Percentiles rank a stretch among this genome's conserved stretches.
These are phyloP conservation scores for Penicillium malachiteum DNA, from an alignment of 495 filamentous ascomycete genomes.

Conservation along the genomic window DNA sequence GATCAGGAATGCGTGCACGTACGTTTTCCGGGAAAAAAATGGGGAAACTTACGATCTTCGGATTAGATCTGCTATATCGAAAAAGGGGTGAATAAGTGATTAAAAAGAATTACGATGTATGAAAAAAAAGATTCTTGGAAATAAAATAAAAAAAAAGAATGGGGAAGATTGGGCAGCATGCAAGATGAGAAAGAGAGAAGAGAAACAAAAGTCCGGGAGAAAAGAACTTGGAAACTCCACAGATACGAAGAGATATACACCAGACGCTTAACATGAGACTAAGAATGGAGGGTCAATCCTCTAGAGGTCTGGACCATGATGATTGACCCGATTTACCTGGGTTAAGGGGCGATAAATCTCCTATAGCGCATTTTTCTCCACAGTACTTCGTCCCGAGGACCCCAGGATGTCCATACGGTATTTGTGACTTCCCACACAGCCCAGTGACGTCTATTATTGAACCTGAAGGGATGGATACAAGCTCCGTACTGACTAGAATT, in stretches of 20 bases:
- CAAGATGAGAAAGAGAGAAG: constrained; percentile 1
- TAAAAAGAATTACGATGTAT: neutral
- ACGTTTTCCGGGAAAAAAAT: neutral
- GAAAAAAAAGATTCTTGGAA: neutral
- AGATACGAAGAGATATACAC: neutral
- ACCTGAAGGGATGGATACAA: neutral
- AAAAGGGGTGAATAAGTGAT: neutral
- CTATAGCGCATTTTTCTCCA: too few relatives aligned
- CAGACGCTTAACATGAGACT: neutral
- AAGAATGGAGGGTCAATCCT: constrained; percentile 3
- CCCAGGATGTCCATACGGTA: too few relatives aligned
- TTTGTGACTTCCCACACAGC: too few relatives aligned
- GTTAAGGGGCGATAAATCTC: neutral
- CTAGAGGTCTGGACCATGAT: neutral
- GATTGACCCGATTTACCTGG: neutral
- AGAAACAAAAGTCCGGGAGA: constrained; percentile 10
- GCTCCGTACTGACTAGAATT: neutral
- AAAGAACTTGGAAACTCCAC: neutral
- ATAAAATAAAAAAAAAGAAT: constrained; percentile 5
- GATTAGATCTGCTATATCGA: neutral
- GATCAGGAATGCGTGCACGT: neutral
- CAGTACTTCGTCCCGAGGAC: too few relatives aligned
- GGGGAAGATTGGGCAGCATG: constrained; percentile 14
- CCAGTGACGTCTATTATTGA: too few relatives aligned
- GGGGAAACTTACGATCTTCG: neutral